Base-by-base conservation (phyloP, 169 alveolate genomes). In the Babesia ovis region DNA sequence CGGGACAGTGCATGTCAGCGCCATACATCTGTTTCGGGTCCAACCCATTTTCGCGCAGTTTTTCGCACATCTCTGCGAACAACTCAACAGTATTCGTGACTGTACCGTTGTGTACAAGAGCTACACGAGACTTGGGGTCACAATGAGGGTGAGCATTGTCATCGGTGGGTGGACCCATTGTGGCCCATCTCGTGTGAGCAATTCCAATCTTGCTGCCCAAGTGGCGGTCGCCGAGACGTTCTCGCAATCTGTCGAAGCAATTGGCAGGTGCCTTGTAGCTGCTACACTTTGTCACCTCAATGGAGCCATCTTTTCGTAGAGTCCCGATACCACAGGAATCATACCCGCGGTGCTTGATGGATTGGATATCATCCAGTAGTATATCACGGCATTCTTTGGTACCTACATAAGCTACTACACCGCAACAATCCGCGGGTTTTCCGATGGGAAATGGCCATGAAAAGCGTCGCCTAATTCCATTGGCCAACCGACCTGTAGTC, bases 181-280 rank as follows among this genome's bases (percentile, higher is more conserved):
- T 97, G 0, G 99, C 99, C 99, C 99, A 97, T 43, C 99, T 84
- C 34, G 99, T 97, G 84, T 97, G 99, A 11, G 98, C 99, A 41
- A 97, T 96, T 18, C 99, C 99, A 6, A 95, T 89, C 62, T 59
- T 80, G 71, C 91, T 86, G 60, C 86, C 83, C 55, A 60, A 68
- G 82, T 96, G 98, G 39, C 86, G 81, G 35, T 79, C 58, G 32
- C 74, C 60, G 32, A 91, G 72, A 46, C 89, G 91, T 12, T 71
- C 64, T 53, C 86, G 84, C 74, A 95, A 70, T 43, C 90, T 90
- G 48, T 91, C 91, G 35, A 92, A 85, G 27, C 96, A 91, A 70
- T 96, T 97, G 12, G 92, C 85, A 5, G 92, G 90, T 29, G 85
- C 85, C 48, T 64, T 41, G 53, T 68, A 70, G 32, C 77, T 68